phyloP scores from a whole-genome alignment of 2,329 filamentous ascomycete species.

The Colletotrichum lini region DNA sequence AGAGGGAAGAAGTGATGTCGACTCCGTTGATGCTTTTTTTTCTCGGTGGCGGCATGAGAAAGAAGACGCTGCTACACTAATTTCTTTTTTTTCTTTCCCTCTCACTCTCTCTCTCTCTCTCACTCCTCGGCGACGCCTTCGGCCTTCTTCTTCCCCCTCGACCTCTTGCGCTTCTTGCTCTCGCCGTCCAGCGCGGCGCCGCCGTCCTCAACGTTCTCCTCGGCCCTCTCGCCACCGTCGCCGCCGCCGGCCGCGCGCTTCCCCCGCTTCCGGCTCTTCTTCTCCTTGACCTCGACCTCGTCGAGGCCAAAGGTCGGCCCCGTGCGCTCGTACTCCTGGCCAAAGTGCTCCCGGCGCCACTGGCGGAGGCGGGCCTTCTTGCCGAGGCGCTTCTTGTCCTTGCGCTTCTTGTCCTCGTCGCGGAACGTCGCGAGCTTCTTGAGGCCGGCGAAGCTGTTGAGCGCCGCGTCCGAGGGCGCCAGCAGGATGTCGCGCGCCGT shows the following conservation, averaged over 20 bases:
- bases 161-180: slow-evolving; percentile 67
- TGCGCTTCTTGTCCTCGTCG: slow-evolving; percentile 88
- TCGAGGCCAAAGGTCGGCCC: slow-evolving; percentile 73
- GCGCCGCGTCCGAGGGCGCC: slow-evolving; percentile 85
- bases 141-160: slow-evolving; percentile 59
- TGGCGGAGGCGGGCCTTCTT: slow-evolving; percentile 93
- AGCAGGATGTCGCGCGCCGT: slow-evolving; percentile 90
- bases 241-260: slow-evolving; percentile 32
- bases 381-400: slow-evolving; percentile 88
- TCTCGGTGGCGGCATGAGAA: no score
- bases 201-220: slow-evolving; percentile 48
- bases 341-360: slow-evolving; percentile 81
- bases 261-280: slow-evolving; percentile 46
- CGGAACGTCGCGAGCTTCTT: slow-evolving; percentile 96
- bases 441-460: slow-evolving; percentile 92
- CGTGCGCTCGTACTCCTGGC: slow-evolving; percentile 68
- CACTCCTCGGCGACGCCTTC: slow-evolving; percentile 44
- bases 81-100: not conserved
- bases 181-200: slow-evolving; percentile 50
- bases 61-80: not conserved
- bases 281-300: slow-evolving; percentile 44
- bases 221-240: slow-evolving; percentile 5
- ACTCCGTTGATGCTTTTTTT: not conserved
- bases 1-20: not conserved
- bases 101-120: not conserved